phyloP scores from a whole-genome alignment of 2,329 filamentous ascomycete genomes.

The Talaromyces sp. region DNA sequence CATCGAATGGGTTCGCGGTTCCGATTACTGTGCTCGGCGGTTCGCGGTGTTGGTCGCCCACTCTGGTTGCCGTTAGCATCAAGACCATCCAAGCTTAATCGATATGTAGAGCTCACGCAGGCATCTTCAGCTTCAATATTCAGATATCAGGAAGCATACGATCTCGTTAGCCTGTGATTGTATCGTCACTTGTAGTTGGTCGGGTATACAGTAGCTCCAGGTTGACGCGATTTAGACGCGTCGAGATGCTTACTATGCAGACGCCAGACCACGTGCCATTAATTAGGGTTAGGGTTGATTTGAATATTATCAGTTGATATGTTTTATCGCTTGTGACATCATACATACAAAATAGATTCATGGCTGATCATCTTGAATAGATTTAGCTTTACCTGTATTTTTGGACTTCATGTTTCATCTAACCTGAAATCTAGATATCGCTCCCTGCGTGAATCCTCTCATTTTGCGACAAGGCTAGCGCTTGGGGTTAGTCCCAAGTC shows the following conservation, averaged over 20 bases:
- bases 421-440: neutral
- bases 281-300: slow-evolving; percentile 3
- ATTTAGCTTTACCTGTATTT: neutral
- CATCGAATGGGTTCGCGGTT: slow-evolving; percentile 74
- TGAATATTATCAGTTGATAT: too few species aligned
- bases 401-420: neutral
- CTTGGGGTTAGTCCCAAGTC: slow-evolving; percentile 88
- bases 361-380: neutral
- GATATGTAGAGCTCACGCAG: slow-evolving; percentile 39
- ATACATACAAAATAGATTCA: too few species aligned
- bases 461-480: slow-evolving; percentile 74
- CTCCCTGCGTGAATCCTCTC: slow-evolving; percentile 17
- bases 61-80: slow-evolving; percentile 43
- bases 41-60: slow-evolving; percentile 64
- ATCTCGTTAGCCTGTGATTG: neutral
- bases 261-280: slow-evolving; percentile 19
- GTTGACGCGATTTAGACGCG: slow-evolving; percentile 22
- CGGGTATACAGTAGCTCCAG: neutral
- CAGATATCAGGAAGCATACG: neutral
- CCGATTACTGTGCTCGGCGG: slow-evolving; percentile 30
- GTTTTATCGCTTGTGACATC: too few species aligned
- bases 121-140: slow-evolving; percentile 35
- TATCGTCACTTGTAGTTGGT: neutral
- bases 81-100: slow-evolving; percentile 4
- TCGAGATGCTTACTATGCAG: slow-evolving; percentile 19